Evolutionary conservation across 306 rosid genomes (phyloP), one percentile per base, ranked within the genome.

Genomic region (Vigna radiata): DNA sequence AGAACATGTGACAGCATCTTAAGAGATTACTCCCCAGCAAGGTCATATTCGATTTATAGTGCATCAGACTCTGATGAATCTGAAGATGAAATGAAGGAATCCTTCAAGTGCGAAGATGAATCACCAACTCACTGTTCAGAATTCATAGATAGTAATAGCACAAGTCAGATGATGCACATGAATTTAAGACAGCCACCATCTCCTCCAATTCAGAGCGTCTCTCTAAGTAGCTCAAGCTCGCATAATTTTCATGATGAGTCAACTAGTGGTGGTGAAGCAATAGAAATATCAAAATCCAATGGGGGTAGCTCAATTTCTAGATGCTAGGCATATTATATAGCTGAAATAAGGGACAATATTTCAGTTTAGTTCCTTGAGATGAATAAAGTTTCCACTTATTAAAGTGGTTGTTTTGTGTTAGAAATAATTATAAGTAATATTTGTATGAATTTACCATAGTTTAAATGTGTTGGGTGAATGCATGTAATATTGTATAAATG

Each of bases 11-110:
- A 25, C 47, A 75, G 54, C 49, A 70, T 39, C 31, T 56, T 23
- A 2, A 78, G 64, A 18, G 89, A 82, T 44, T 62, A 73, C 68
- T 88, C 91, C 2, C 89, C 91, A 15, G 72, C 86, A 63, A 82
- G 83, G 49, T 87, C 96, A 50, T 85, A 77, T 31, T 85, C 91
- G 69, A 79, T 48, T 6, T n/a, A 70, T 53, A 83, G 82, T 66
- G 46, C 47, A 33, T 77, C 76, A 8, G 86, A 83, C 7, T 71
- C 75, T 17, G 67, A 58, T 25, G 85, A 83, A 55, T 77, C 70
- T 18, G 77, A 79, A 13, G 64, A 75, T 60, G 86, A 81, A 25
- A 41, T 54, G 53, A 72, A 60, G 0, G 82, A 36, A 16, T 61
- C 58, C 50, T 52, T 80, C 3, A 79, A 78, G 54, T 62, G 49